A percentile compares a stretch with the other conserved stretches of the same genome.
Conservation (phyloP, 306 rosid genomes). For the Vigna hirtella region DNA sequence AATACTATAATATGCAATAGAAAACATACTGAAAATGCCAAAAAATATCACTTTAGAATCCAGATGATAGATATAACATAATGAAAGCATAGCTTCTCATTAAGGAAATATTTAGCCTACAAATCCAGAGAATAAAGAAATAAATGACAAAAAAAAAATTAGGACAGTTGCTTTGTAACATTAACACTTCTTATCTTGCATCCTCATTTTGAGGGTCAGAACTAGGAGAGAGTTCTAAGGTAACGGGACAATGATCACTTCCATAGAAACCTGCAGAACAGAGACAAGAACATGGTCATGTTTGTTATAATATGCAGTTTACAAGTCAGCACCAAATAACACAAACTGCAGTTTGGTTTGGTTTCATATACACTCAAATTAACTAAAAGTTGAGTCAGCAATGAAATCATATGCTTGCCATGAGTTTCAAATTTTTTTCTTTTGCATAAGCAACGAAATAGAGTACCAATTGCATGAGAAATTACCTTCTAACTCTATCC, state of each 20-base stretch:
- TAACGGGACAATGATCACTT: constrained; percentile 96
- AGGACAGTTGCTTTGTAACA: background rate
- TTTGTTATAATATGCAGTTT: background rate
- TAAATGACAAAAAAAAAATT: background rate
- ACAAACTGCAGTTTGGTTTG: constrained; percentile 1
- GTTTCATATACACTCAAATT: background rate
- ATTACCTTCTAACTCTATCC: constrained; percentile 88
- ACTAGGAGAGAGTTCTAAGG: constrained; percentile 72
- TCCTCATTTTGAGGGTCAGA: constrained; percentile 49
- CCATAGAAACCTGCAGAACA: constrained; percentile 79
- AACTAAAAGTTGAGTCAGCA: background rate
- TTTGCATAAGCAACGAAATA: constrained; percentile 19
- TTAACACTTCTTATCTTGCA: constrained; percentile 38
- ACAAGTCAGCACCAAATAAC: constrained; percentile 29
- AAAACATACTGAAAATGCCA: background rate
- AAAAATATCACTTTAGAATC: background rate
- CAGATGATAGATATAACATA: background rate
- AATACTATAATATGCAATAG: background rate
- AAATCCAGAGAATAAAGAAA: constrained; percentile 19
- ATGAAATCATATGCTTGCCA: constrained; percentile 22
- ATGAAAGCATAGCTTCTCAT: background rate
- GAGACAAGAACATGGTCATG: constrained; percentile 44
- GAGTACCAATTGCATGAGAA: constrained; percentile 8
- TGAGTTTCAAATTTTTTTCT: constrained; percentile 15
- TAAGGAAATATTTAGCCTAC: constrained; percentile 33